Evolutionary conservation across 2,329 filamentous ascomycete species (phyloP).

Genomic region (Orbilia javanica): DNA sequence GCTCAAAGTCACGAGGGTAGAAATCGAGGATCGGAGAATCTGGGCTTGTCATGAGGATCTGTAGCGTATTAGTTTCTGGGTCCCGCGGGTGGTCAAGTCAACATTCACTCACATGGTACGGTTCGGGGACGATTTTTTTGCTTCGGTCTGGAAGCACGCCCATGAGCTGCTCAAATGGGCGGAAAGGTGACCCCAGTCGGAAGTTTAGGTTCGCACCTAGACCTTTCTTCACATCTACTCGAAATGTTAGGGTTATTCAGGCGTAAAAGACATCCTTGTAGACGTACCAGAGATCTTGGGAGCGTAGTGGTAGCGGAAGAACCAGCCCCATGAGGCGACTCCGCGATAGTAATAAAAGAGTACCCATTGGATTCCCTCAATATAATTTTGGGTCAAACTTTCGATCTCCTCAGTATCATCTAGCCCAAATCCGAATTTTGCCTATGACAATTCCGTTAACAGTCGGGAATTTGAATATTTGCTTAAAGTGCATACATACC

Average conservation of each 20-base stretch:
- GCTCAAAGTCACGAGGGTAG: slow-evolving; percentile 94
- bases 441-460: slow-evolving; percentile 62
- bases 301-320: slow-evolving; percentile 95
- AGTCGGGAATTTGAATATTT: neutral
- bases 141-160: slow-evolving; percentile 96
- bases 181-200: slow-evolving; percentile 92
- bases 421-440: slow-evolving; percentile 90
- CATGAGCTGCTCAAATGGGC: slow-evolving; percentile 96
- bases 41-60: slow-evolving; percentile 90
- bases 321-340: slow-evolving; percentile 99
- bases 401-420: slow-evolving; percentile 84
- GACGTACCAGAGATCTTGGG: slow-evolving; percentile 86
- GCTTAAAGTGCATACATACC: slow-evolving; percentile 24
- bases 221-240: slow-evolving; percentile 84
- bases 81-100: too few relatives aligned
- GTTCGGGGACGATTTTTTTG: slow-evolving; percentile 88
- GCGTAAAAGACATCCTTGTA: neutral
- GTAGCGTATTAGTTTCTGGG: neutral
- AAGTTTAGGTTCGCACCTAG: slow-evolving; percentile 90
- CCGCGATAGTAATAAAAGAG: slow-evolving; percentile 97
- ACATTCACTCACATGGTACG: slow-evolving; percentile 60
- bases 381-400: slow-evolving; percentile 92
- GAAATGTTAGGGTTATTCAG: slow-evolving; percentile 58
- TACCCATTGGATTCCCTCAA: slow-evolving; percentile 97
- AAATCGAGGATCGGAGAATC: slow-evolving; percentile 97